Base-by-base conservation (phyloP, 2,329 filamentous ascomycete species). In the Dactylellina cionopaga region DNA sequence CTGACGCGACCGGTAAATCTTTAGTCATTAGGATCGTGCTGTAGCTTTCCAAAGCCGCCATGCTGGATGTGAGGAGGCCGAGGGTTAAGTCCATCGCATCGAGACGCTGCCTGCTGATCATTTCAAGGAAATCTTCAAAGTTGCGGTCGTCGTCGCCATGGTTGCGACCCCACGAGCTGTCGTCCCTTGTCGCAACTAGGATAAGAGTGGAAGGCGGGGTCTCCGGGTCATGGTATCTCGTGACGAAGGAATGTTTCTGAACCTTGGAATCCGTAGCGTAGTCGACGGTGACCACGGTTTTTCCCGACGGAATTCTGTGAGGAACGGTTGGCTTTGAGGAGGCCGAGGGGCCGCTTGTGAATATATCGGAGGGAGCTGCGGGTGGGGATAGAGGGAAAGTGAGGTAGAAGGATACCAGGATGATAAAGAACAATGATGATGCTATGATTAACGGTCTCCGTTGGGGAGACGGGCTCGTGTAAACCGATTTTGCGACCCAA, bases 101-200 rank as follows among this genome's bases (percentile, higher is more conserved):
- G 9, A 66, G n/a, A 13, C 25, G 62, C 33, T 66, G 62, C 25
- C 52, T 19, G 5, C 11, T 47, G 6, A 66, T 29, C 25, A 66
- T 51, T 10, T 66, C 35, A 5, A 66, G 17, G 25, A 66, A 66
- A 35, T 59, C 52, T 19, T 25, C 19, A 9, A 66, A 58, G 11
- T 7, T 51, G 19, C 62, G 62, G 17, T 51, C 33, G 33, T 22
- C 6, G 2, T 56, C 24, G 33, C 43, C 52, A 17, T 35, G 27
- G 35, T 51, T 66, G 1, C 29, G 22, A 22, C 62, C 62, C 62
- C 62, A 66, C 10, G 62, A 58, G 0, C 27, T 19, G n/a, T 66
- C 52, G n/a, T 58, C 43, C 17, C 35, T 35, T 13, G 62, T 58
- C 1, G 41, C 39, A 5, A 59, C 52, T 7, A 66, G 6, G 6